A percentile compares a stretch with the other conserved stretches of the same genome.
Conservation (phyloP, 176 grass and related monocot genomes). For the sorghum (Sorghum bicolor) region Sorghum_bicolor_NCBIv3 NC_012870.2:75930001-75930500, state of each 20-base stretch:
- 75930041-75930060: too few species aligned
- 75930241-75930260: not conserved
- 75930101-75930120: not conserved
- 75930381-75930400: not conserved
- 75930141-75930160: not conserved
- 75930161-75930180: not conserved
- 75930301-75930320: conserved; percentile 15
- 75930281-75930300: conserved; percentile 30
- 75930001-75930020: too few species aligned
- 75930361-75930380: not conserved
- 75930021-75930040: too few species aligned
- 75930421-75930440: conserved; percentile 32
- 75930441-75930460: conserved; percentile 15
- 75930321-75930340: conserved; percentile 6
- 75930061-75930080: not conserved
- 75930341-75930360: not conserved
- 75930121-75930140: not conserved
- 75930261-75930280: not conserved
- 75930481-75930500: conserved; percentile 89
- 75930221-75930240: not conserved
- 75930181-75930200: not conserved
- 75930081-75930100: not conserved
- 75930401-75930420: not conserved
- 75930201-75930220: not conserved
- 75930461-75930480: conserved; percentile 64